A percentile compares a stretch with the other conserved stretches of the same genome.
These are phyloP conservation scores for Exophiala spinifera DNA, from an alignment of 2,329 filamentous ascomycete genomes.

Conservation along the genomic window DNA sequence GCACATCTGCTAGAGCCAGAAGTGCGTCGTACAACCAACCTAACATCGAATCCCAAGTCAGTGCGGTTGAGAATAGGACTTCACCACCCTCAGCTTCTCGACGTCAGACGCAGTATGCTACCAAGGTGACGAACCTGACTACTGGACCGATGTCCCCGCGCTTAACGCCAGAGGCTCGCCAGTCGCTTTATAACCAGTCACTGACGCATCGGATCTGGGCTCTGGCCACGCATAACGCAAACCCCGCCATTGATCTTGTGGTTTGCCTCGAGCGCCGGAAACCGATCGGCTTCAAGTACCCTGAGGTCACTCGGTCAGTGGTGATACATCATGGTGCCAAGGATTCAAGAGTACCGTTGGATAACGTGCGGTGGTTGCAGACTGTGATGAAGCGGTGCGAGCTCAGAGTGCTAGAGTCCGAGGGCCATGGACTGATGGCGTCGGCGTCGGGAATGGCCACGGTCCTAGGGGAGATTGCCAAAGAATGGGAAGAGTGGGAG, in stretches of 20 bases:
- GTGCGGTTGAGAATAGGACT: not conserved
- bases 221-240: constrained; percentile 82
- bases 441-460: constrained; percentile 88
- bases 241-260: constrained; percentile 88
- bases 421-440: constrained; percentile 95
- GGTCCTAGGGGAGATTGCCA: constrained; percentile 89
- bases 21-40: constrained; percentile 19
- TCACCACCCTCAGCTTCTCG: constrained; percentile 8
- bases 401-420: constrained; percentile 82
- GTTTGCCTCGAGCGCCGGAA: constrained; percentile 89
- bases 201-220: constrained; percentile 95
- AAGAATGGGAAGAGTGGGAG: constrained; percentile 89
- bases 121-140: not conserved
- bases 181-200: constrained; percentile 66
- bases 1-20: constrained; percentile 9
- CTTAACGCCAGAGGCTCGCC: constrained; percentile 22
- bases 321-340: constrained; percentile 92
- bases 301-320: constrained; percentile 86
- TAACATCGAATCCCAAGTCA: constrained; percentile 10
- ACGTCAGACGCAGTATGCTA: constrained; percentile 9
- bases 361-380: constrained; percentile 92
- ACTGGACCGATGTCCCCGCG: constrained; percentile 16
- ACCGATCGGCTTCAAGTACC: constrained; percentile 92
- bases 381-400: constrained; percentile 92
- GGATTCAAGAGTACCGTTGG: constrained; percentile 87